These are phyloP conservation scores for Cyberlindnera mycetangii DNA, from an alignment of 805 yeast genomes.

Conservation along the genomic window DNA sequence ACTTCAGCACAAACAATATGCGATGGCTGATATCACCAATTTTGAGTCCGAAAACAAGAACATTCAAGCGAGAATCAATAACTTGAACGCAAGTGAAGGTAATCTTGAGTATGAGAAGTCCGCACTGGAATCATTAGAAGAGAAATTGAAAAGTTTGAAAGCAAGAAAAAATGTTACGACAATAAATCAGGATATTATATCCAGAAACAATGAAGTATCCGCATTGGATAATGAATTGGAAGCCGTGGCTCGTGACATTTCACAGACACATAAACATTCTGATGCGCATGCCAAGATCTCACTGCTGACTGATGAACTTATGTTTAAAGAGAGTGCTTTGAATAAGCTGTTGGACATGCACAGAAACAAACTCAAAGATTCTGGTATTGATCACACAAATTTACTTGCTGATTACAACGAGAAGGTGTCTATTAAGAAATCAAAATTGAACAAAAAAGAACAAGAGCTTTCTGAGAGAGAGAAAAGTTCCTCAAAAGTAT, in stretches of 20 bases:
- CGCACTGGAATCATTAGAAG: slow-evolving; percentile 38
- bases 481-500: slow-evolving; percentile 13
- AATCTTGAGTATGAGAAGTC: slow-evolving; percentile 45
- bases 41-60: slow-evolving; percentile 35
- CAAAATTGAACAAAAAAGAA: slow-evolving; percentile 11
- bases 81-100: slow-evolving; percentile 41
- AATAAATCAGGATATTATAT: slow-evolving; percentile 35
- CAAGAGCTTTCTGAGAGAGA: not conserved
- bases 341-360: slow-evolving; percentile 29
- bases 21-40: slow-evolving; percentile 37
- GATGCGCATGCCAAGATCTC: slow-evolving; percentile 55
- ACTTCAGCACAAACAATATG: slow-evolving; percentile 41
- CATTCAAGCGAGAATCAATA: slow-evolving; percentile 38
- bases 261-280: slow-evolving; percentile 52
- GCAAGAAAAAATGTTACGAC: slow-evolving; percentile 27
- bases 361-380: slow-evolving; percentile 21
- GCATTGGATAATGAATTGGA: slow-evolving; percentile 48
- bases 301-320: slow-evolving; percentile 39
- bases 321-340: slow-evolving; percentile 31
- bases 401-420: slow-evolving; percentile 14
- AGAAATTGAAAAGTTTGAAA: slow-evolving; percentile 33
- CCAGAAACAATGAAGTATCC: slow-evolving; percentile 36
- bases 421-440: not conserved
- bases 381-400: slow-evolving; percentile 17
- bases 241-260: slow-evolving; percentile 45